Conservation (phyloP, 352 stramenopile genomes). For the Blastocystis sp. region DNA sequence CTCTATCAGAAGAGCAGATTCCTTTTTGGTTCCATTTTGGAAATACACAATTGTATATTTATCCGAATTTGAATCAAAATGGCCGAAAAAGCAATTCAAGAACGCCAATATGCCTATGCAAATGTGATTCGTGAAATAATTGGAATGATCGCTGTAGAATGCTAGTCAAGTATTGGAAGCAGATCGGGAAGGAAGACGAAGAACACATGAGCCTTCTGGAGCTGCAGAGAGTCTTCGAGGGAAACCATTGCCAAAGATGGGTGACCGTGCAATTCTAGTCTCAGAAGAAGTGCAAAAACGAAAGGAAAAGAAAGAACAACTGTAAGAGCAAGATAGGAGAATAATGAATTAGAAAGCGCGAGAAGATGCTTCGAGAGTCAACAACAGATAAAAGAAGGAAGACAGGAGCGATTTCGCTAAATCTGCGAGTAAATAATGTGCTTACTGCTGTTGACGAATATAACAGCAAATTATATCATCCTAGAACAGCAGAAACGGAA, state of each 20-base stretch:
- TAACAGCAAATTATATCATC: slow-evolving; percentile 74
- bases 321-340: neutral
- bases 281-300: slow-evolving; percentile 49
- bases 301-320: slow-evolving; percentile 28
- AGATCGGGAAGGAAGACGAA: slow-evolving; percentile 1
- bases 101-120: slow-evolving; percentile 23
- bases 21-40: neutral
- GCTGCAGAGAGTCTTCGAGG: slow-evolving; percentile 51
- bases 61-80: slow-evolving; percentile 6
- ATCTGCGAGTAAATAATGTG: slow-evolving; percentile 5
- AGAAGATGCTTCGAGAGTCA: neutral
- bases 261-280: slow-evolving; percentile 20
- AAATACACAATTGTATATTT: neutral
- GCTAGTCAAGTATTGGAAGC: neutral
- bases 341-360: slow-evolving; percentile 3
- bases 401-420: neutral
- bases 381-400: slow-evolving; percentile 36
- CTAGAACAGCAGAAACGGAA: slow-evolving; percentile 76
- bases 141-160: neutral
- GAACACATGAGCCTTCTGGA: slow-evolving; percentile 45
- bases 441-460: slow-evolving; percentile 15
- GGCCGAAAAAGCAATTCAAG: slow-evolving; percentile 27
- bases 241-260: slow-evolving; percentile 33
- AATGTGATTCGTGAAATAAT: neutral
- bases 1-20: neutral